Base-by-base conservation (phyloP, 2,329 filamentous ascomycete genomes). In the Biscogniauxia mediterranea region DNA sequence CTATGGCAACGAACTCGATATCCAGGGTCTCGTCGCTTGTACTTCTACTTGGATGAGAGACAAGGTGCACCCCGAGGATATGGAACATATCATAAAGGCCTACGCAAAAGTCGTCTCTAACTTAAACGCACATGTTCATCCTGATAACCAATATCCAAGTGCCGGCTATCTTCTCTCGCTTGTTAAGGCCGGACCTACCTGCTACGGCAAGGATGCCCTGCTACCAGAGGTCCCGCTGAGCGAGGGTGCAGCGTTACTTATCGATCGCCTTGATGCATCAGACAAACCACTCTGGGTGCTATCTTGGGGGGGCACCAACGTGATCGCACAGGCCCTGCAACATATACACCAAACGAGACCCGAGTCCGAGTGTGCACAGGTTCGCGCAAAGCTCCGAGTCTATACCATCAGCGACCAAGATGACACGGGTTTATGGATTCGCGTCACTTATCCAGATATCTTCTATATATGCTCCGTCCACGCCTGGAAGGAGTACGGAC, bases 391-490 rank as follows among this genome's bases (percentile, higher is more conserved):
- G 62, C 69, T 85, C 3, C 75, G 82, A 13, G 76, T 85, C 9
- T 85, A 85, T 68, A 73, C 83, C 32, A 85, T 87, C 58, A 85
- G 82, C 7, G 85, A 87, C 64, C 84, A 87, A 64, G 84, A 87
- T 62, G 80, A 87, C 63, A 80, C 81, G 0, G 83, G 83, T 0
- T 71, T 78, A 0, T 87, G 83, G 84, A 81, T 87, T 38, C 79
- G 84, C 17, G 72, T 75, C 54, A 78, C 76, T 2, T 86, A 80
- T 61, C 83, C 85, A 0, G 78, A 83, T 25, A 68, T 87, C 5
- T 81, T 84, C 64, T 86, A 85, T 69, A 84, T 87, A 57, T 75
- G 74, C 13, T 83, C 81, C 0, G 70, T 85, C 1, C 85, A 87
- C 66, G 83, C 78, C 6, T 87, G 80, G 79, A 83, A 82, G 64